Percentiles rank a stretch among this genome's conserved stretches.
Evolutionary conservation across 2,329 filamentous ascomycete genomes (phyloP).

Genomic region (Phaeophleospora eucalypticola): DNA sequence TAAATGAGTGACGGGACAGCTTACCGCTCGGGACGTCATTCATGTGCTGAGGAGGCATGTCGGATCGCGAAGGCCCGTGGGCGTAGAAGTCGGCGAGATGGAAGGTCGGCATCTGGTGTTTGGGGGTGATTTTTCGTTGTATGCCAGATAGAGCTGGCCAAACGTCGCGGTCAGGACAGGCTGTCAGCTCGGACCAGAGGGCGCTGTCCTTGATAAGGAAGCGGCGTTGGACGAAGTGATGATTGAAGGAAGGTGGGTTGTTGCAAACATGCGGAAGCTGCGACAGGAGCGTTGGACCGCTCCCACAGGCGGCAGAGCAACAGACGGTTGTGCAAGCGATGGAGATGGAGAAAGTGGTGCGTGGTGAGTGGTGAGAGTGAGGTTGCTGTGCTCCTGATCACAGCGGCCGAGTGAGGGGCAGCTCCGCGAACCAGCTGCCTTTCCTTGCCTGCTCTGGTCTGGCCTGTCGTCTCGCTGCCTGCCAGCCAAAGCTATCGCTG

Average conservation of each 20-base stretch:
- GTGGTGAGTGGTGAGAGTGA: background rate
- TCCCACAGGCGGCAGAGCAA: too few species aligned
- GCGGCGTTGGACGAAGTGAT: background rate
- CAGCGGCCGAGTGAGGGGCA: background rate
- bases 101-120: background rate
- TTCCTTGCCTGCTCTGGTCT: background rate
- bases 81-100: too few species aligned
- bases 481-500: too few species aligned
- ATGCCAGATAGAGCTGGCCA: too few species aligned
- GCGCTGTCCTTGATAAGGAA: too few species aligned
- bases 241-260: background rate
- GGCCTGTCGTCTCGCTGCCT: background rate
- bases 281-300: too few species aligned
- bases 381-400: background rate
- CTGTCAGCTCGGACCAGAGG: background rate
- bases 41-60: too few species aligned
- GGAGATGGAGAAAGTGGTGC: background rate
- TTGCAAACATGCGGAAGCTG: background rate
- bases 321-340: background rate
- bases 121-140: too few species aligned
- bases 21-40: too few species aligned
- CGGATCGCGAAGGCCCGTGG: too few species aligned
- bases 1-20: too few species aligned
- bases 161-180: background rate
- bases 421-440: background rate